Percentiles rank a stretch among this genome's conserved stretches.
Evolutionary conservation across 352 stramenopile species (phyloP).

Genomic region (Elongisporangium prolatum): DNA sequence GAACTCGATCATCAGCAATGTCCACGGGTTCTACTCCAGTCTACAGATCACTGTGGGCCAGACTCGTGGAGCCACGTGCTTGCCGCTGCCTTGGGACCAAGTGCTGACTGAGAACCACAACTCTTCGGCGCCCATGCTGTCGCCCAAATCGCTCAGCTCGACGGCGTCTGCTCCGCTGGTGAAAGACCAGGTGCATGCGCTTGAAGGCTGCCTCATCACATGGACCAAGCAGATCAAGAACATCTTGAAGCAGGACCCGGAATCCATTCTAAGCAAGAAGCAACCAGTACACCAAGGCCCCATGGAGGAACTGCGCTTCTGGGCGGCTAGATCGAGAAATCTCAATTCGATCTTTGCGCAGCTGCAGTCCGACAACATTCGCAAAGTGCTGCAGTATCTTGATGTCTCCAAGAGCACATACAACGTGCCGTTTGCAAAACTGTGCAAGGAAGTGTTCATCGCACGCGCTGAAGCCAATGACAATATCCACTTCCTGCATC

Average conservation of each 20-base stretch:
- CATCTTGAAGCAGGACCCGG: constrained; percentile 88
- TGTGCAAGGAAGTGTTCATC: constrained; percentile 91
- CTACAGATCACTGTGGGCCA: constrained; percentile 88
- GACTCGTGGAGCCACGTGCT: constrained; percentile 73
- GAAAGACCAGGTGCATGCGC: constrained; percentile 80
- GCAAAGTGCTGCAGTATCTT: constrained; percentile 86
- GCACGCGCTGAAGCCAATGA: constrained; percentile 84
- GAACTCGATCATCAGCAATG: constrained; percentile 68
- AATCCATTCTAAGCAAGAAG: constrained; percentile 60
- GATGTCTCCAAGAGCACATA: constrained; percentile 88
- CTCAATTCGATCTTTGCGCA: constrained; percentile 91
- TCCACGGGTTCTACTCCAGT: constrained; percentile 77
- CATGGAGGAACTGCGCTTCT: constrained; percentile 88
- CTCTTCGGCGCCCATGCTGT: constrained; percentile 10
- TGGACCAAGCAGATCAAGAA: constrained; percentile 95
- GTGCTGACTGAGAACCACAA: constrained; percentile 49
- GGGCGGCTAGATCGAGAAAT: constrained; percentile 76
- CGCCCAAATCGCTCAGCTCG: constrained; percentile 3
- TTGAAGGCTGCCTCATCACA: constrained; percentile 89
- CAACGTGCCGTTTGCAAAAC: constrained; percentile 89
- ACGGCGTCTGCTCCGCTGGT: constrained; percentile 16
- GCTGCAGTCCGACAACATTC: constrained; percentile 82
- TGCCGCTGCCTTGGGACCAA: constrained; percentile 82
- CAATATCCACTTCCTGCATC: constrained; percentile 82
- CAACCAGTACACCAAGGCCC: constrained; percentile 69